A percentile compares a stretch with the other conserved stretches of the same genome.
Evolutionary conservation across 768 basidiomycete genomes (phyloP).

Genomic region (Trametes cingulata): DNA sequence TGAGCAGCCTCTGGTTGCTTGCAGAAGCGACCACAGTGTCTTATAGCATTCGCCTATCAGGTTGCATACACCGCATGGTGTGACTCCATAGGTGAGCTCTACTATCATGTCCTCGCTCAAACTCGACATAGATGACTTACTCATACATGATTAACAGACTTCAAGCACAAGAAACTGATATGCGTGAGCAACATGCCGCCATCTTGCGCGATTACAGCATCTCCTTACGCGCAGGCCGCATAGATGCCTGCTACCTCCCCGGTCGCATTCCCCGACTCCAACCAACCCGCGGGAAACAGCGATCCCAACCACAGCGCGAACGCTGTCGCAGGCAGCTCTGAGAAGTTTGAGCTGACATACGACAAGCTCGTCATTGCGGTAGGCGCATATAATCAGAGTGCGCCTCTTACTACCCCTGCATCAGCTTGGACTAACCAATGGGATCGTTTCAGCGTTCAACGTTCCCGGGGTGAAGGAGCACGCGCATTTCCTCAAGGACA

Average conservation of each 20-base stretch:
- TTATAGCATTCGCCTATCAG: conserved; percentile 33
- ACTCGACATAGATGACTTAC: neutral
- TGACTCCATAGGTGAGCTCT: conserved; percentile 59
- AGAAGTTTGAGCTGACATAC: conserved; percentile 61
- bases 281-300: conserved; percentile 20
- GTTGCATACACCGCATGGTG: conserved; percentile 75
- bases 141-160: conserved; percentile 45
- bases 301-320: conserved; percentile 24
- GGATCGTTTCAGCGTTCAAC: conserved; percentile 51
- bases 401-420: neutral
- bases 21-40: too few species aligned
- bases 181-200: conserved; percentile 47
- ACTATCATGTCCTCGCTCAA: too few species aligned
- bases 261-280: conserved; percentile 28
- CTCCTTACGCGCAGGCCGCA: neutral
- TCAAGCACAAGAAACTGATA: conserved; percentile 55
- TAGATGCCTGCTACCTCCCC: conserved; percentile 67
- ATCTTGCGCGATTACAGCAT: neutral
- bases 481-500: conserved; percentile 80
- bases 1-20: conserved; percentile 15
- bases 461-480: conserved; percentile 80
- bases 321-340: neutral
- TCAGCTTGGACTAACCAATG: neutral
- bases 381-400: conserved; percentile 84
- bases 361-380: conserved; percentile 86